phyloP scores from a whole-genome alignment of 192 early-diverging fungal genomes.

The Backusella sp. region DNA sequence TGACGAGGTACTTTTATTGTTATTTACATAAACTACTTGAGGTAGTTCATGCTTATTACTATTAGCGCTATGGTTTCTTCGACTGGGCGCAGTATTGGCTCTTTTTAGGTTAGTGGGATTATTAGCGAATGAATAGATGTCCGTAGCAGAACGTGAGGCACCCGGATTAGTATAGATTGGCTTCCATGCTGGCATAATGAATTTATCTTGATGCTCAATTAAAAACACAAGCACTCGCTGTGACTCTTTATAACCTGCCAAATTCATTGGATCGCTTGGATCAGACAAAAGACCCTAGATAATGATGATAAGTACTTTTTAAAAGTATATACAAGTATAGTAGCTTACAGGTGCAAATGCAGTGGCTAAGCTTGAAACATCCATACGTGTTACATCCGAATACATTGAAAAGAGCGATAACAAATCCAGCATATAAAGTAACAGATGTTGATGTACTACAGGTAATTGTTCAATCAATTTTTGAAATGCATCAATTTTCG shows the following conservation, averaged over 20 bases:
- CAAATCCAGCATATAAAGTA: constrained; percentile 68
- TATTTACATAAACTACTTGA: constrained; percentile 20
- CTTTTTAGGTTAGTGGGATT: background rate
- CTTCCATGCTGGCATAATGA: constrained; percentile 48
- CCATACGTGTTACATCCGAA: constrained; percentile 62
- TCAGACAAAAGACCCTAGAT: constrained; percentile 68
- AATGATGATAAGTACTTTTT: constrained; percentile 30
- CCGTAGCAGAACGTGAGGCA: background rate
- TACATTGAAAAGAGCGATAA: constrained; percentile 51
- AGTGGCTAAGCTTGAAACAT: constrained; percentile 66
- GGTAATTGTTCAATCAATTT: constrained; percentile 51
- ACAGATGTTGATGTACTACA: constrained; percentile 56
- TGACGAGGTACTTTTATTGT: background rate
- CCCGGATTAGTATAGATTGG: constrained; percentile 37
- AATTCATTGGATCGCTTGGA: constrained; percentile 64
- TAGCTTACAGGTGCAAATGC: constrained; percentile 68
- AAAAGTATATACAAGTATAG: background rate
- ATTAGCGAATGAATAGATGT: background rate
- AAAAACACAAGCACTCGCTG: constrained; percentile 71
- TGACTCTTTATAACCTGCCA: constrained; percentile 68
- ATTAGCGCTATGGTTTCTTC: background rate
- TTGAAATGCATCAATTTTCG: constrained; percentile 47
- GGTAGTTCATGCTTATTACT: constrained; percentile 1
- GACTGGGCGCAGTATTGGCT: constrained; percentile 20
- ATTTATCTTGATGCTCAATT: constrained; percentile 55